Conservation (phyloP, 805 yeast genomes). For the Pichia phayaonensis region DNA sequence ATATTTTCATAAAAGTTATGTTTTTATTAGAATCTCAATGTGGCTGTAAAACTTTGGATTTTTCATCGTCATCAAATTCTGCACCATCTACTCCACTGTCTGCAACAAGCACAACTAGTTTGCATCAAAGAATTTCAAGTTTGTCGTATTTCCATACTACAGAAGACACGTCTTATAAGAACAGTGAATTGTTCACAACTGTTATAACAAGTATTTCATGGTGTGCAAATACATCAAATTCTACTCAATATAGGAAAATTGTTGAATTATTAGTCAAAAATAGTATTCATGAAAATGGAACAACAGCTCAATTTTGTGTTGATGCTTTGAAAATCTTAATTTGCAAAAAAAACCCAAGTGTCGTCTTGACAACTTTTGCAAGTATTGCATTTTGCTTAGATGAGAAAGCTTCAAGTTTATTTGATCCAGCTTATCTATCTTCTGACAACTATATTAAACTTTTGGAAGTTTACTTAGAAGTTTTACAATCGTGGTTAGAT, state of each 20-base stretch:
- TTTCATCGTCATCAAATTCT: not conserved
- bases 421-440: constrained; percentile 50
- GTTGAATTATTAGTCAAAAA: constrained; percentile 75
- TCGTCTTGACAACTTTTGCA: constrained; percentile 66
- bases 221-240: constrained; percentile 34
- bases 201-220: constrained; percentile 71
- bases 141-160: constrained; percentile 28
- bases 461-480: constrained; percentile 66
- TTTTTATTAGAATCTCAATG: constrained; percentile 52
- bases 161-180: constrained; percentile 27
- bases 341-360: constrained; percentile 58
- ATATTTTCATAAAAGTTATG: constrained; percentile 46
- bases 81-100: constrained; percentile 16
- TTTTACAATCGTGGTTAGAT: constrained; percentile 75
- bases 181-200: constrained; percentile 58
- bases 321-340: constrained; percentile 61
- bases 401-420: constrained; percentile 54
- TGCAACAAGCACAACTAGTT: constrained; percentile 17
- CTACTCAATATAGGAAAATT: constrained; percentile 45
- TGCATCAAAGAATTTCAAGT: constrained; percentile 33
- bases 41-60: constrained; percentile 33
- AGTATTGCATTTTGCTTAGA: constrained; percentile 70
- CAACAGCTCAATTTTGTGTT: constrained; percentile 58
- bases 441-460: constrained; percentile 54
- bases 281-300: constrained; percentile 56